Evolutionary conservation across 2,329 filamentous ascomycete genomes (phyloP).

Genomic region (Remersonia thermophila): DNA sequence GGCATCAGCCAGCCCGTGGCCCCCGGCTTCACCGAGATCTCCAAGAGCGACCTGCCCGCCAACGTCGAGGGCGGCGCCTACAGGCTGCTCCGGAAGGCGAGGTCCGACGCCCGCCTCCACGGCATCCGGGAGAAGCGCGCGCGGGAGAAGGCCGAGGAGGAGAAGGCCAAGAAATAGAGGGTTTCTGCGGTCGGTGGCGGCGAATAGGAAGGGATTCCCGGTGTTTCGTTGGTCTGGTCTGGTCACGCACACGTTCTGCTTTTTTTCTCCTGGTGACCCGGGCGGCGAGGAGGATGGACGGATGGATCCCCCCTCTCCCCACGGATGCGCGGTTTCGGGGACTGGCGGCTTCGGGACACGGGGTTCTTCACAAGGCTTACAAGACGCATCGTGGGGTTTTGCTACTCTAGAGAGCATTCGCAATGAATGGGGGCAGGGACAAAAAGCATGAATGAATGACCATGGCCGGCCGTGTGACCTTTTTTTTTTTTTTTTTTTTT

Average conservation of each 20-base stretch:
- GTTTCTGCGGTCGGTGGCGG: constrained; percentile 9
- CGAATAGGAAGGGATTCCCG: constrained; percentile 16
- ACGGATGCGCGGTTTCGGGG: constrained; percentile 18
- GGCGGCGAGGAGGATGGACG: constrained; percentile 13
- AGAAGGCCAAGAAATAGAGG: constrained; percentile 73
- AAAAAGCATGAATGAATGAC: constrained; percentile 18
- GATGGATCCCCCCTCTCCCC: constrained; percentile 8
- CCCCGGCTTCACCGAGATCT: constrained; percentile 59
- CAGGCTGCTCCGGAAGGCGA: constrained; percentile 70
- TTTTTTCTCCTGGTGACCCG: constrained; percentile 20
- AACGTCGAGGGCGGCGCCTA: constrained; percentile 72
- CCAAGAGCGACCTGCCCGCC: constrained; percentile 69
- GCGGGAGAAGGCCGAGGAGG: constrained; percentile 76
- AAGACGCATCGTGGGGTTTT: constrained; percentile 20
- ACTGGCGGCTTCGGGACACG: constrained; percentile 5
- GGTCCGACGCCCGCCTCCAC: constrained; percentile 68
- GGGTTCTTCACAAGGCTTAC: constrained; percentile 10
- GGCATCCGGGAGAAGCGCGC: constrained; percentile 89
- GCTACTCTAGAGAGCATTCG: constrained; percentile 19
- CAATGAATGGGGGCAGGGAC: constrained; percentile 17
- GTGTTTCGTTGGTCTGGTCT: constrained; percentile 21
- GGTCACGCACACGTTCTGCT: constrained; percentile 10
- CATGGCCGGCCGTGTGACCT: no score
- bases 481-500: no score
- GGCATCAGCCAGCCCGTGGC: constrained; percentile 47